Conservation (phyloP, 352 stramenopile species). For the Hyaloperonospora brassicae region DNA sequence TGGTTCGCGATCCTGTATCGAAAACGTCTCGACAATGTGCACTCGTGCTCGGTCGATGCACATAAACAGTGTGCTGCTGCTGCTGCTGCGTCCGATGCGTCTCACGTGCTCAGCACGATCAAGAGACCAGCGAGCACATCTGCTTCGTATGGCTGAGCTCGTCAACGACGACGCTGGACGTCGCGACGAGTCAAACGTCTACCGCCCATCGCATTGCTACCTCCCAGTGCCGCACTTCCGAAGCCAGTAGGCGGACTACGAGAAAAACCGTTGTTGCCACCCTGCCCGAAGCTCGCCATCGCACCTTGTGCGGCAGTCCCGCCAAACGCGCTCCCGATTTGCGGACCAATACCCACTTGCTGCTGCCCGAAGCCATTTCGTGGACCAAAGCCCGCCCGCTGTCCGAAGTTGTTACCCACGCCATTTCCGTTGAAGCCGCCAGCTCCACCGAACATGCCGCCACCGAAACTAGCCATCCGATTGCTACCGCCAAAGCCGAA, state of each 20-base stretch:
- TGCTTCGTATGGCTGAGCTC: neutral
- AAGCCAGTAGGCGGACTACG: slow-evolving; percentile 1
- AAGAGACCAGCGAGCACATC: neutral
- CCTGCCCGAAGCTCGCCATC: slow-evolving; percentile 8
- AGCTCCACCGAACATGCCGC: slow-evolving; percentile 4
- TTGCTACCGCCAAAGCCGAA: slow-evolving; percentile 11
- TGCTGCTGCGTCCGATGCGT: no score
- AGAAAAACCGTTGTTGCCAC: slow-evolving; percentile 11
- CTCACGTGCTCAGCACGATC: neutral
- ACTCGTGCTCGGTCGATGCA: neutral
- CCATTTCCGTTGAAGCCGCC: slow-evolving; percentile 7
- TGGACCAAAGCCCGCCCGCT: slow-evolving; percentile 1
- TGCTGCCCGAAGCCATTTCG: slow-evolving; percentile 9
- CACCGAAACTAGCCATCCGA: slow-evolving; percentile 10
- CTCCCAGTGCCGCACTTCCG: slow-evolving; percentile 1
- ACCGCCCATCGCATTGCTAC: slow-evolving; percentile 8
- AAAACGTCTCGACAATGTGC: neutral
- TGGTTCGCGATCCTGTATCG: neutral
- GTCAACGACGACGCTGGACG: slow-evolving; percentile 9
- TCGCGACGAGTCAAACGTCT: slow-evolving; percentile 14
- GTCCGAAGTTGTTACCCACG: neutral
- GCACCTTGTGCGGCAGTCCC: slow-evolving; percentile 6
- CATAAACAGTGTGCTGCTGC: slow-evolving; percentile 1
- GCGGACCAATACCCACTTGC: slow-evolving; percentile 7
- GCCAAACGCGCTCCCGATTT: slow-evolving; percentile 11